A percentile compares a stretch with the other conserved stretches of the same genome.
These are phyloP conservation scores for Didymella exigua DNA, from an alignment of 2,329 filamentous ascomycete genomes.

Conservation along the genomic window DNA sequence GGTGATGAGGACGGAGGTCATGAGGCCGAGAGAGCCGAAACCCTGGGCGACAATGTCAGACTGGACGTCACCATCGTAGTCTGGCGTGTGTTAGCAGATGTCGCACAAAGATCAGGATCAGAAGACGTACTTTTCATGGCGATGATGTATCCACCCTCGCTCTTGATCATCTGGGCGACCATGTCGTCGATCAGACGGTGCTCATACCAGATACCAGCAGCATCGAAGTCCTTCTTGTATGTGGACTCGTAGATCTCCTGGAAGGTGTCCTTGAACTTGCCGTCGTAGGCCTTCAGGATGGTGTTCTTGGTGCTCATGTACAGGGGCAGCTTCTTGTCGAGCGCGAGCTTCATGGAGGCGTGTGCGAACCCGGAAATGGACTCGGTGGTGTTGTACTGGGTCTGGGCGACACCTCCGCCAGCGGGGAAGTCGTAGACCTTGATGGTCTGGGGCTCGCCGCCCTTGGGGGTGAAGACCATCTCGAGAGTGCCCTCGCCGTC, in stretches of 20 bases:
- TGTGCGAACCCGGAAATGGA: constrained; percentile 95
- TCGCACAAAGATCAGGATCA: not conserved
- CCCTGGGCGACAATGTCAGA: constrained; percentile 98
- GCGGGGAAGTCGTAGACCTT: constrained; percentile 90
- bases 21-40: constrained; percentile 95
- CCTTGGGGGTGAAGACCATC: constrained; percentile 89
- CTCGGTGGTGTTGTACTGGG: constrained; percentile 98
- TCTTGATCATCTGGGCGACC: constrained; percentile 99
- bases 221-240: constrained; percentile 89
- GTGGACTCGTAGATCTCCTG: constrained; percentile 89
- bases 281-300: constrained; percentile 98
- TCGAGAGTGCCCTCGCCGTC: constrained; percentile 83
- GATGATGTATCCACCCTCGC: constrained; percentile 93
- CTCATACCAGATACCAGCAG: constrained; percentile 97
- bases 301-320: constrained; percentile 99
- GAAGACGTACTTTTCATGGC: constrained; percentile 82
- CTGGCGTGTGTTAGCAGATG: constrained; percentile 53
- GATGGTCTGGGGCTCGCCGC: constrained; percentile 80
- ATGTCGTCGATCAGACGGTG: constrained; percentile 99
- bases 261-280: constrained; percentile 99
- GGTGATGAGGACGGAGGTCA: constrained; percentile 97
- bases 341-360: constrained; percentile 92
- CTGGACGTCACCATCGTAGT: constrained; percentile 99
- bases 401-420: constrained; percentile 86
- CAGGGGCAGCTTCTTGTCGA: constrained; percentile 85